Base-by-base conservation (phyloP, 768 basidiomycete genomes). In the Tulasnella sp. region DNA sequence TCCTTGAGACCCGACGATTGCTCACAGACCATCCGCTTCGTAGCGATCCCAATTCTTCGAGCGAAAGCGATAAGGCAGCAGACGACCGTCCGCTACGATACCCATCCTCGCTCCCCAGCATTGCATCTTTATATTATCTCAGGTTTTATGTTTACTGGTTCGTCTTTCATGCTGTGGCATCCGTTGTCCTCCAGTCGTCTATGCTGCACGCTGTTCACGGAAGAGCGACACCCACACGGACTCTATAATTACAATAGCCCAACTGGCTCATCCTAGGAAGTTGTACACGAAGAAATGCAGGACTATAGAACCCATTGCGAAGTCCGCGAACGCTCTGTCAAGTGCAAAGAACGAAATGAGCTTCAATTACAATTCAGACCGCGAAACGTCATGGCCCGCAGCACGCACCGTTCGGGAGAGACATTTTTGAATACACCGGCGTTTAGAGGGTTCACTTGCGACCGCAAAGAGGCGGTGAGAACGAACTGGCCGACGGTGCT, bases 221-320 rank as follows among this genome's bases (percentile, higher is more conserved):
- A 34, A 29, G 47, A 29, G 32, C 29, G 16, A 35, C 32, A 36
- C 41, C 36, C 16, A 19, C 16, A 62, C 17, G 47, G 14, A 52
- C 22, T 59, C 52, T 59, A 59, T 59, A 22, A 59, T 67, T 40
- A 40, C 62, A 62, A 19, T 22, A 22, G 22, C 36, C 36, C 29
- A n/a, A 73, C 12, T 36, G 5, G 1, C 41, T 81, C 80, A 98
- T 80, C 96, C 97, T 16, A 99, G 85, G 86, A 97, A 98, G 82
- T 98, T 98, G 86, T 89, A 98, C 74, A 97, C 95, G 80, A 98
- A 99, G 84, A 98, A 95, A 81, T 99, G 97, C 39, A 99, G 84
- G 42, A 98, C 88, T 75, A 98, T 89, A 2, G 94, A 95, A n/a
- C 95, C 95, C 62, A 95, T 80, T 34, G 91, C 91, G 78, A 98